These are phyloP conservation scores for Fusarium poae DNA, from an alignment of 2,329 filamentous ascomycete genomes.

Conservation along the genomic window DNA sequence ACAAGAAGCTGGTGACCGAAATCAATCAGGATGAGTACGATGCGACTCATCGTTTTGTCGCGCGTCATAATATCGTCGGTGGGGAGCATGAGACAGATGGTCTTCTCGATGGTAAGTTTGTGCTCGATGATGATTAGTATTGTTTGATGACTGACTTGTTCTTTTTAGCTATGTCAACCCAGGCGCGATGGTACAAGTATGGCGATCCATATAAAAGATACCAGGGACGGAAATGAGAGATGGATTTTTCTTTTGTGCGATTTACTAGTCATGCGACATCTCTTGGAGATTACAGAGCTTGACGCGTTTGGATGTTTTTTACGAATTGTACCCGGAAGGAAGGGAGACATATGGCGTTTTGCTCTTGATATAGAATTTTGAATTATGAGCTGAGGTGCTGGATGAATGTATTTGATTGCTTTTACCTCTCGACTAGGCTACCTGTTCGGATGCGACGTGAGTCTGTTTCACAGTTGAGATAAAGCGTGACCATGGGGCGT, in stretches of 20 bases:
- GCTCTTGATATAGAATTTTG: neutral
- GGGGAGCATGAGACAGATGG: too few relatives aligned
- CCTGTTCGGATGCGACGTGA: neutral
- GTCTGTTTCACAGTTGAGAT: neutral
- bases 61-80: too few relatives aligned
- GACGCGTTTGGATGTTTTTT: neutral
- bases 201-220: too few relatives aligned
- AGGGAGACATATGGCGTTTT: neutral
- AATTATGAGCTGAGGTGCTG: neutral
- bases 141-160: constrained; percentile 17
- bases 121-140: neutral
- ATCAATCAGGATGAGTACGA: too few relatives aligned
- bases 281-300: neutral
- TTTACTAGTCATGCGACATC: too few relatives aligned
- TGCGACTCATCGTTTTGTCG: too few relatives aligned
- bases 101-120: constrained; percentile 56
- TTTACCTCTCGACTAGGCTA: neutral
- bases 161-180: constrained; percentile 20
- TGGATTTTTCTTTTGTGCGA: neutral
- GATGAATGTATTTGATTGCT: neutral
- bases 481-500: neutral
- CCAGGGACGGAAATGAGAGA: neutral
- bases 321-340: neutral
- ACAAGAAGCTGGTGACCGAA: constrained; percentile 55
- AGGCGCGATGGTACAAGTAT: constrained; percentile 23